Evolutionary conservation across 495 filamentous ascomycete genomes (phyloP).

Genomic region (Usnea hakonensis): DNA sequence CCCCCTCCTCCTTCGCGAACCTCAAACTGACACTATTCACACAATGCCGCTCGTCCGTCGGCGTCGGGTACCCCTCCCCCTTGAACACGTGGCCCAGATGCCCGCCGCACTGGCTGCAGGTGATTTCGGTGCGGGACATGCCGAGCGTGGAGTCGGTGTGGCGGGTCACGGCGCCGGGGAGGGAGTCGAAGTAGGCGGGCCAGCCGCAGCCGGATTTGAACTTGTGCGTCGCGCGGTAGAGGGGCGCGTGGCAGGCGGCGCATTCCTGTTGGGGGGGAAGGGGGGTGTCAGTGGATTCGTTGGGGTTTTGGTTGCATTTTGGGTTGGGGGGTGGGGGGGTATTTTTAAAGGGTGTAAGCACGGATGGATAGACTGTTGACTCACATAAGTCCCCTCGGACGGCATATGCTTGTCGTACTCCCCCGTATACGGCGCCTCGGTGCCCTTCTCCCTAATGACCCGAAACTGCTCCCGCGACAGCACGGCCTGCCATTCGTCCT

Average conservation of each 20-base stretch:
- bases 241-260: conserved; percentile 74
- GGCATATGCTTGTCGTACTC: conserved; percentile 82
- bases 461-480: conserved; percentile 82
- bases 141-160: conserved; percentile 70
- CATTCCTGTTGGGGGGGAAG: conserved; percentile 57
- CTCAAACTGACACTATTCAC: conserved; percentile 91
- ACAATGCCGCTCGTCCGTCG: conserved; percentile 94
- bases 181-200: conserved; percentile 93
- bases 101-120: conserved; percentile 87
- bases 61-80: conserved; percentile 82
- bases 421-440: conserved; percentile 70
- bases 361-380: no score
- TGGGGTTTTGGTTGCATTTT: no score
- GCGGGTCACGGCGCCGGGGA: conserved; percentile 79
- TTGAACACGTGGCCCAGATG: conserved; percentile 97
- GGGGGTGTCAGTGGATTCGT: not conserved
- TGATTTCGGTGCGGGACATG: conserved; percentile 86
- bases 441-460: conserved; percentile 83
- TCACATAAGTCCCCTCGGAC: conserved; percentile 46
- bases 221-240: conserved; percentile 86
- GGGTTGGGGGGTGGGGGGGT: not conserved
- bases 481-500: conserved; percentile 82
- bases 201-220: conserved; percentile 96
- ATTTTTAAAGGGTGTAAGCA: no score
- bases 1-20: conserved; percentile 53